Evolutionary conservation across 2,329 filamentous ascomycete species (phyloP).

Genomic region (Aspergillus sp.): DNA sequence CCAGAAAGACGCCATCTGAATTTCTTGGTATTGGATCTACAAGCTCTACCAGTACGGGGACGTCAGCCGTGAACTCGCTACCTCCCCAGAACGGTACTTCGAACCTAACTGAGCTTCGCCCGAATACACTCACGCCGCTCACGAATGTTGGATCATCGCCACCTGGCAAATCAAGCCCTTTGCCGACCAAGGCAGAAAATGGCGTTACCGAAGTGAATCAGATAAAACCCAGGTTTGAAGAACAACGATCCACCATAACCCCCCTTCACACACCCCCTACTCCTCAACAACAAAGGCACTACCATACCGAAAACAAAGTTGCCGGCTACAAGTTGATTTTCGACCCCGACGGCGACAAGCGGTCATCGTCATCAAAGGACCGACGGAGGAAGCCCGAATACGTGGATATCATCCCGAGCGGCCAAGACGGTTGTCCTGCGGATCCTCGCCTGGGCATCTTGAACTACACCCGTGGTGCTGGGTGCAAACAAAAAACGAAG

Average conservation of each 20-base stretch:
- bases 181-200: constrained; percentile 32
- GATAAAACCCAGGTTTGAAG: constrained; percentile 19
- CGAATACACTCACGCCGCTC: constrained; percentile 54
- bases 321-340: constrained; percentile 54
- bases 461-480: constrained; percentile 54
- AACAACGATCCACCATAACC: constrained; percentile 28
- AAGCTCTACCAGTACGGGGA: constrained; percentile 63
- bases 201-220: constrained; percentile 21
- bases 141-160: constrained; percentile 60
- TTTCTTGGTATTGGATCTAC: constrained; percentile 63
- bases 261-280: constrained; percentile 39
- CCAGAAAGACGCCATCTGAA: constrained; percentile 11
- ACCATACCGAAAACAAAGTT: constrained; percentile 43
- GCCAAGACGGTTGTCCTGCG: constrained; percentile 54
- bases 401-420: constrained; percentile 46
- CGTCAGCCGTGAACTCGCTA: constrained; percentile 60
- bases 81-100: constrained; percentile 45
- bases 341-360: constrained; percentile 56
- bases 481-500: constrained; percentile 61
- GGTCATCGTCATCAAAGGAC: constrained; percentile 45
- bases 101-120: constrained; percentile 46
- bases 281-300: constrained; percentile 40
- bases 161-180: constrained; percentile 50
- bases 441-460: constrained; percentile 71
- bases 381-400: constrained; percentile 48